Base-by-base conservation (phyloP, 306 rosid species). In the Clitoria ternatea region DNA sequence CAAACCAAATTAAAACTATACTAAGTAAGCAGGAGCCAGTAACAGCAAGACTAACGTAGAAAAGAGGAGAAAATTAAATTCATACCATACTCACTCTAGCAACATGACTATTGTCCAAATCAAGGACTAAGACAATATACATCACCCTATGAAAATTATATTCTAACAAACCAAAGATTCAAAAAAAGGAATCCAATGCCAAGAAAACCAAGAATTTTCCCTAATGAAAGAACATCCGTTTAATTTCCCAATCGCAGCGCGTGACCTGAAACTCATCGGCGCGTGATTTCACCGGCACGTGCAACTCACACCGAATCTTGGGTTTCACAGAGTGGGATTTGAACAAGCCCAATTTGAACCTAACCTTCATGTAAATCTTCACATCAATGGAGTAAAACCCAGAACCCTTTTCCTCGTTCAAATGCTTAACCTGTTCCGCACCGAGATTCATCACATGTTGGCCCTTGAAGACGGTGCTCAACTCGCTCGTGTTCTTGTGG, bases 301-400 rank as follows among this genome's bases (percentile, higher is more conserved):
- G 33, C 72, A 87, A 61, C 0, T 27, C 82, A 39, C 92, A 87
- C 13, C 42, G 23, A 44, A 85, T 66, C 78, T 76, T 87, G 29
- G 92, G 86, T n/a, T 80, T 82, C 4, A 73, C 63, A 11, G 49
- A 75, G 0, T 79, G 74, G 0, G 67, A 13, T 60, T 83, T 87
- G 49, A 87, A 33, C 17, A 73, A 17, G 0, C 76, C 77, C 13
- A 82, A 36, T 61, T 82, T 82, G 37, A 83, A 77, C 32, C 92
- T 44, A 0, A 87, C 65, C 13, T 8, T 56, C 19, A 85, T 44
- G 3, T 62, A 42, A 7, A 92, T 22, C 82, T 61, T 80, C 44
- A 87, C 53, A 2, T 84, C 86, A 2, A 92, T 42, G 1, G 42
- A 23, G 14, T 69, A 89, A 35, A 70, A 32, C 20, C 84, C 85